Percentiles rank a stretch among this genome's conserved stretches.
These are phyloP conservation scores for Phytophthora boehmeriae DNA, from an alignment of 352 stramenopile genomes.

Conservation along the genomic window DNA sequence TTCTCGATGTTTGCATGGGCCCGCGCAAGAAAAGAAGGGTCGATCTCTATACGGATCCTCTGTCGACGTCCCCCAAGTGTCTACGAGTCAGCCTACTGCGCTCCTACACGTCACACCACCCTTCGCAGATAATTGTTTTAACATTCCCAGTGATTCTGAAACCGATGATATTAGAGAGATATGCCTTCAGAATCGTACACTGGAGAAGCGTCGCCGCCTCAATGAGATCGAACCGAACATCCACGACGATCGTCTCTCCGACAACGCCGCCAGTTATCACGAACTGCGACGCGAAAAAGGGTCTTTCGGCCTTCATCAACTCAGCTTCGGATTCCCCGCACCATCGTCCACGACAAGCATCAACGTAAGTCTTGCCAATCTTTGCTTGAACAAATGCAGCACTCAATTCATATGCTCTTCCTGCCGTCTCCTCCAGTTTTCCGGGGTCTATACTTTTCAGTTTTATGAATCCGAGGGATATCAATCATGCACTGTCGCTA, in stretches of 20 bases:
- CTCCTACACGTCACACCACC: too few species aligned
- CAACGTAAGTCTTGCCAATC: slow-evolving; percentile 8
- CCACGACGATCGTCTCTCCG: too few species aligned
- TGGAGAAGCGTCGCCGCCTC: too few species aligned
- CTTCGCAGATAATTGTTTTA: too few species aligned
- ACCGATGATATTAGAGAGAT: too few species aligned
- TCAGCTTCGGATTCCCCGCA: slow-evolving; percentile 1
- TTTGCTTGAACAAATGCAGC: slow-evolving; percentile 10
- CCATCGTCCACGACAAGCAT: not conserved
- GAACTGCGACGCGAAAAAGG: not conserved
- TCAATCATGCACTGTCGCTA: slow-evolving; percentile 8
- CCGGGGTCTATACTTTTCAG: slow-evolving; percentile 3
- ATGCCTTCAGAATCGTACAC: too few species aligned
- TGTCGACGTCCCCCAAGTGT: not conserved
- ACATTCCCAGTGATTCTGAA: too few species aligned
- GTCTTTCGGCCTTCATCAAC: not conserved
- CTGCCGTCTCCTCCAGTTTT: too few species aligned
- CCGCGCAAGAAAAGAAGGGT: not conserved
- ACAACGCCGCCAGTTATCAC: not conserved
- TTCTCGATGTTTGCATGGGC: not conserved
- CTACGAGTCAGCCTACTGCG: too few species aligned
- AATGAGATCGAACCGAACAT: too few species aligned
- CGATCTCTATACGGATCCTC: not conserved
- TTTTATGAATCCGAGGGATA: slow-evolving; percentile 1
- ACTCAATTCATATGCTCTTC: slow-evolving; percentile 4